phyloP scores from a whole-genome alignment of 2,329 filamentous ascomycete species.

The Juglanconis juglandina region DNA sequence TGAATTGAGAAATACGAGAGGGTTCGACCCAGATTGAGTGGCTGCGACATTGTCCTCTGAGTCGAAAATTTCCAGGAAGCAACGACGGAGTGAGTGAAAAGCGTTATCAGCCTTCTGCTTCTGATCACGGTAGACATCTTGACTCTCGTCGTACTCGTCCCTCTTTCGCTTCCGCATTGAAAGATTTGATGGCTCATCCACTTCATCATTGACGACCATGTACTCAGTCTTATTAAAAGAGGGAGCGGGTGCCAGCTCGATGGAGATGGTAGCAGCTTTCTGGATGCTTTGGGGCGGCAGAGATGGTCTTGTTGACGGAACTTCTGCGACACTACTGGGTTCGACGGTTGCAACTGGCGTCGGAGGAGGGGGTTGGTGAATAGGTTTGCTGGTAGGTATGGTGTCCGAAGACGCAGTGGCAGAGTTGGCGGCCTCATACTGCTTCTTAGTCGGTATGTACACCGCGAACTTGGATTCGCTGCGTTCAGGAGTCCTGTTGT shows the following conservation, averaged over 20 bases:
- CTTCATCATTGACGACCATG: conserved; percentile 42
- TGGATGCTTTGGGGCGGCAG: conserved; percentile 17
- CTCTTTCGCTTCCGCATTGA: conserved; percentile 54
- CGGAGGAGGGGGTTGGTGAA: conserved; percentile 28
- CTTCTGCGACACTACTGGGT: neutral
- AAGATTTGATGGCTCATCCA: conserved; percentile 45
- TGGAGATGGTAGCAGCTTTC: conserved; percentile 34
- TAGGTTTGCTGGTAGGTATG: neutral
- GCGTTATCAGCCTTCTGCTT: conserved; percentile 76
- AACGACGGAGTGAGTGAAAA: conserved; percentile 64
- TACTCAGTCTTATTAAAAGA: conserved; percentile 53
- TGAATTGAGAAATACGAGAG: conserved; percentile 51
- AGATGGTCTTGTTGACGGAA: conserved; percentile 1
- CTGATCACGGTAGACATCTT: conserved; percentile 67
- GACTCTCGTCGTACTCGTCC: conserved; percentile 47
- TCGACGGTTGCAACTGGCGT: conserved; percentile 20
- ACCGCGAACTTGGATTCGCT: conserved; percentile 44
- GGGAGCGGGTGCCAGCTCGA: conserved; percentile 42
- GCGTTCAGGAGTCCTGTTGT: conserved; percentile 30
- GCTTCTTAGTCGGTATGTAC: conserved; percentile 42
- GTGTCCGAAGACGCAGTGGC: neutral
- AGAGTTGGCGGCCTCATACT: conserved; percentile 21
- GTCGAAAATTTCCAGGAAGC: conserved; percentile 70
- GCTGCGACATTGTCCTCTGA: conserved; percentile 67
- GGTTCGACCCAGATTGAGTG: conserved; percentile 51